Evolutionary conservation across 2,329 filamentous ascomycete genomes (phyloP), one percentile per base, ranked within the genome.

Genomic region (Epichloe brachyelytri): DNA sequence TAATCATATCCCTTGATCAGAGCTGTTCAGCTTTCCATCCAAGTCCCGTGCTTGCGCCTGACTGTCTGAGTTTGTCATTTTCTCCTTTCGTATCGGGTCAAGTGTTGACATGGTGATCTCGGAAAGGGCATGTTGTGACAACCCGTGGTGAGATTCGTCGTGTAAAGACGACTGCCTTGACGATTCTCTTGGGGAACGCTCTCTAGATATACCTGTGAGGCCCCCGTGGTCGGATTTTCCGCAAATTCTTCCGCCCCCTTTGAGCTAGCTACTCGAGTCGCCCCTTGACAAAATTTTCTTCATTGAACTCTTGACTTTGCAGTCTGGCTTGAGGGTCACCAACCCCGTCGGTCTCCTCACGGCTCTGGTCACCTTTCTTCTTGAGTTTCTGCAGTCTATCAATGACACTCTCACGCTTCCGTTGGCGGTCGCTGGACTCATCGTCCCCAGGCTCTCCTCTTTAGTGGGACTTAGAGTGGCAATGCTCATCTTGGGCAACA

Each of bases 381-480:
- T 50, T 39, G 5, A 43, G 37, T 37, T 48, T 53, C 17, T 53
- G 48, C 19, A 51, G 15, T 40, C 45, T 38, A 3, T 51, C 20
- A 40, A 48, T 34, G 7, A 26, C 36, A 46, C 39, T 41, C 34
- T 48, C 49, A 11, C 50, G 41, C 15, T 40, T 46, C n/a, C 43
- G 20, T 11, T 44, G 17, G 8, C 37, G 43, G 14, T 44, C 45
- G 43, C 40, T 47, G 5, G 38, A 53, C 30, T 48, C 55, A 2
- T 55, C 59, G 7, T 61, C 54, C 1, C 54, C 1, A 49, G 45
- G n/a, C 56, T 62, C 43, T 67, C 65, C 48, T 68, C 67, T 2
- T 56, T 51, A 0, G 64, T 64, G 5, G 66, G 65, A 40, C 60
- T 68, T 43, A 68, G 48, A 2, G 59, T 55, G 10, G 51, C 53